Conservation (phyloP, 2,329 filamentous ascomycete genomes). For the Cladosporium phlei region DNA sequence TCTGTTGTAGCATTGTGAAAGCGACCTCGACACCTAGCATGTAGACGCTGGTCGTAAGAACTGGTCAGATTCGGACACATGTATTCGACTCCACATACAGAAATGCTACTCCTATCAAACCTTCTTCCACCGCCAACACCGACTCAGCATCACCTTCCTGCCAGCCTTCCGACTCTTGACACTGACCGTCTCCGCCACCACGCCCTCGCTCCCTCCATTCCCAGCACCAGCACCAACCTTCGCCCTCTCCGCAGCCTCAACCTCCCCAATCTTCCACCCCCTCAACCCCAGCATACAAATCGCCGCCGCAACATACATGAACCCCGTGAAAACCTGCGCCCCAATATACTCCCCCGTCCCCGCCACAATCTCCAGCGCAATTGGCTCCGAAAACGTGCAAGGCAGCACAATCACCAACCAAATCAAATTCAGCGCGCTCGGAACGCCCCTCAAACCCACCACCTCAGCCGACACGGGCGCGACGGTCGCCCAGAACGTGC, state of each 20-base stretch:
- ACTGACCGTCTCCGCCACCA: slow-evolving; percentile 20
- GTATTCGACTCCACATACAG: too few species aligned
- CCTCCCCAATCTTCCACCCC: slow-evolving; percentile 57
- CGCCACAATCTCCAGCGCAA: slow-evolving; percentile 51
- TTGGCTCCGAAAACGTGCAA: slow-evolving; percentile 58
- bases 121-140: slow-evolving; percentile 30
- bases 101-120: slow-evolving; percentile 21
- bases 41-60: too few species aligned
- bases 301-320: slow-evolving; percentile 58
- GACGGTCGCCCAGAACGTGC: slow-evolving; percentile 62
- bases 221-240: slow-evolving; percentile 23
- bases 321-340: slow-evolving; percentile 57
- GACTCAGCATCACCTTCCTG: slow-evolving; percentile 23
- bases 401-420: slow-evolving; percentile 70
- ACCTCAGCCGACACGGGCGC: slow-evolving; percentile 69
- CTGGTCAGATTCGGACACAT: too few species aligned
- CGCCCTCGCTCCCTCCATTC: slow-evolving; percentile 17
- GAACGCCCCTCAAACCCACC: slow-evolving; percentile 63
- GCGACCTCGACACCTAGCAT: too few species aligned
- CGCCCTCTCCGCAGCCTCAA: slow-evolving; percentile 39
- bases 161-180: slow-evolving; percentile 18
- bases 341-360: slow-evolving; percentile 50
- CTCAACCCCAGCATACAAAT: slow-evolving; percentile 51
- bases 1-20: too few species aligned
- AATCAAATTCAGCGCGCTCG: slow-evolving; percentile 63